phyloP scores from a whole-genome alignment of 805 yeast genomes.

The Saccharomycopsis babjevae region DNA sequence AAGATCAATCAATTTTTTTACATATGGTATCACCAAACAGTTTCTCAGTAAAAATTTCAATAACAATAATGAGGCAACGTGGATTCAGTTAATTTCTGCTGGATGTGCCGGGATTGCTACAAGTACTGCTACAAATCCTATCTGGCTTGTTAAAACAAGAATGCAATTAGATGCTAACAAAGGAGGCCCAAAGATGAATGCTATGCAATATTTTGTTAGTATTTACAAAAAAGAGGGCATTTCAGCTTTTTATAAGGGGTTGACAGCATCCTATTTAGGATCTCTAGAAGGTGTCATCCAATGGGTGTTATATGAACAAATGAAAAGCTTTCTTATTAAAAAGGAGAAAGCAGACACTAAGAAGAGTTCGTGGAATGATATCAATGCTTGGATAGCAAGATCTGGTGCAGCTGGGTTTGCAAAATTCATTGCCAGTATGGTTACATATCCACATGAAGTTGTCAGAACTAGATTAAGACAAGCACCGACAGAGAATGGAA shows the following conservation, averaged over 20 bases:
- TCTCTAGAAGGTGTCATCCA: slow-evolving; percentile 88
- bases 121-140: slow-evolving; percentile 94
- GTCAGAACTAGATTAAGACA: slow-evolving; percentile 92
- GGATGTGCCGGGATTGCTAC: slow-evolving; percentile 89
- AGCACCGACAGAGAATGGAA: slow-evolving; percentile 69
- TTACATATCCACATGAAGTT: slow-evolving; percentile 96
- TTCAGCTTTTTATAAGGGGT: slow-evolving; percentile 74
- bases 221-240: slow-evolving; percentile 72
- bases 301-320: slow-evolving; percentile 94
- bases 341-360: slow-evolving; percentile 26
- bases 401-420: slow-evolving; percentile 98
- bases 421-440: slow-evolving; percentile 80
- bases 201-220: slow-evolving; percentile 71
- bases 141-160: slow-evolving; percentile 93
- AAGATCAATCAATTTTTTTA: slow-evolving; percentile 89
- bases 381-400: slow-evolving; percentile 87
- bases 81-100: slow-evolving; percentile 81
- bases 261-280: slow-evolving; percentile 89
- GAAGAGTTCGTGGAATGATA: slow-evolving; percentile 43
- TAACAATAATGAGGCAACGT: slow-evolving; percentile 67
- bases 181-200: slow-evolving; percentile 46
- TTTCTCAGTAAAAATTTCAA: slow-evolving; percentile 55
- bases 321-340: slow-evolving; percentile 59
- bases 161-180: slow-evolving; percentile 70
- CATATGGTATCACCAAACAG: slow-evolving; percentile 90